These are phyloP conservation scores for Zalerion maritima DNA, from an alignment of 495 filamentous ascomycete genomes.

Conservation along the genomic window DNA sequence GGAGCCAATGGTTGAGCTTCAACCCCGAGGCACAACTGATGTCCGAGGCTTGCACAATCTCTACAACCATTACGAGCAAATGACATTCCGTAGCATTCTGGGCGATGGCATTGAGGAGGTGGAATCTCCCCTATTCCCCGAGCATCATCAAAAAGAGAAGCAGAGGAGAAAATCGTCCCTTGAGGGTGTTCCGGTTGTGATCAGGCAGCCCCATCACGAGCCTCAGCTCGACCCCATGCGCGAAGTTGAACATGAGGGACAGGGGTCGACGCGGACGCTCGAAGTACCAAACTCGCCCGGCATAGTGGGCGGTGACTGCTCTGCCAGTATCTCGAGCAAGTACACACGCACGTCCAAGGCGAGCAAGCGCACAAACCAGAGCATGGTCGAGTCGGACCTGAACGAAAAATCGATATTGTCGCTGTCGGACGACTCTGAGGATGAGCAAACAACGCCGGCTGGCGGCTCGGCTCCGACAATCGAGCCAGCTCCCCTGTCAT, in stretches of 20 bases:
- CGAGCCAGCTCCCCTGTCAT: too few species aligned
- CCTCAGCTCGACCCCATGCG: neutral
- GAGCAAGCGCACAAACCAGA: constrained; percentile 27
- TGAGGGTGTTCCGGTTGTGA: constrained; percentile 2
- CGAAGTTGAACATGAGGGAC: neutral
- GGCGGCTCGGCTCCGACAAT: constrained; percentile 10
- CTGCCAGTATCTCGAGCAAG: constrained; percentile 32
- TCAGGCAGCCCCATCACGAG: too few species aligned
- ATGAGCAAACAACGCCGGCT: constrained; percentile 20
- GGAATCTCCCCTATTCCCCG: neutral
- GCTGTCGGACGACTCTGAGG: constrained; percentile 33
- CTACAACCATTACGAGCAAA: constrained; percentile 39
- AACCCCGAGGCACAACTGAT: neutral
- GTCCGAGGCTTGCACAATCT: constrained; percentile 21
- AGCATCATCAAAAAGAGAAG: constrained; percentile 8
- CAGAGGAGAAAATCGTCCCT: constrained; percentile 4
- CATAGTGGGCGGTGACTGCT: constrained; percentile 17
- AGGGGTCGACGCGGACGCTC: neutral
- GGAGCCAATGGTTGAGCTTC: constrained; percentile 16
- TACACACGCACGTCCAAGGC: constrained; percentile 36
- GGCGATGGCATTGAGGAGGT: constrained; percentile 13
- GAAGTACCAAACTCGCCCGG: neutral
- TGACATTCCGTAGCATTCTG: constrained; percentile 26
- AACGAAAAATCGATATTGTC: constrained; percentile 32
- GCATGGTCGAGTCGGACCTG: constrained; percentile 27